Evolutionary conservation across 257 asterid species (phyloP), one percentile per base, ranked within the genome.

Genomic region (Euphrasia confusa): DNA sequence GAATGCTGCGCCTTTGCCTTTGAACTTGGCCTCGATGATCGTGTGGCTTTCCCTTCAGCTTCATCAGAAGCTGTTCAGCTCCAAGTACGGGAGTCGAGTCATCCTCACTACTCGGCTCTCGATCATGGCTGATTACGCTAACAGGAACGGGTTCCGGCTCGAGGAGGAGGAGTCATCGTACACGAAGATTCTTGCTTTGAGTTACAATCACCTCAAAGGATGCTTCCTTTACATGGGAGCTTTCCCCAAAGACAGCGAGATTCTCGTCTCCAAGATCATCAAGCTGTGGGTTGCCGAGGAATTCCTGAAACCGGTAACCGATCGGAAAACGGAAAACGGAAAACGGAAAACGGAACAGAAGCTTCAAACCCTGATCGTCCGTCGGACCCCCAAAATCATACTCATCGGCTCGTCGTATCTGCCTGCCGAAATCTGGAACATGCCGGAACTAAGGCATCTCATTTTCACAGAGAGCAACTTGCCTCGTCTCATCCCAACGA

Each of bases 381-480:
- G 71, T n/a, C 63, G 74, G 0, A 65, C 63, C 14, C 77, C 77
- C 6, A 70, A 72, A 37, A 74, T 73, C 64, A 60, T 50, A 50
- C 15, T 50, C 55, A 50, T 50, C 21, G 55, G 55, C 55, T 50
- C 55, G 12, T 50, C 81, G 2, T 42, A 67, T 49, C 70, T 77
- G 55, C 82, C 82, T 0, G 67, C 35, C 3, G 80, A 50, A 50
- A 70, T 79, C 39, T 79, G 84, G 84, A 27, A 5, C 58, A 69
- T 79, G 84, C 59, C 68, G n/a, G 58, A 75, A 7, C 8, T 79
- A 28, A 67, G 84, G 70, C 84, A 79, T 72, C 77, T 79, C 11
- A 28, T 47, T 9, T 47, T 75, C 17, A 72, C 60, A 1, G 75
- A 67, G 30, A 70, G 68, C 27, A 49, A 57, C 40, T 35, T 79